These are phyloP conservation scores for Galerina marginata DNA, from an alignment of 768 basidiomycete species.

Conservation along the genomic window DNA sequence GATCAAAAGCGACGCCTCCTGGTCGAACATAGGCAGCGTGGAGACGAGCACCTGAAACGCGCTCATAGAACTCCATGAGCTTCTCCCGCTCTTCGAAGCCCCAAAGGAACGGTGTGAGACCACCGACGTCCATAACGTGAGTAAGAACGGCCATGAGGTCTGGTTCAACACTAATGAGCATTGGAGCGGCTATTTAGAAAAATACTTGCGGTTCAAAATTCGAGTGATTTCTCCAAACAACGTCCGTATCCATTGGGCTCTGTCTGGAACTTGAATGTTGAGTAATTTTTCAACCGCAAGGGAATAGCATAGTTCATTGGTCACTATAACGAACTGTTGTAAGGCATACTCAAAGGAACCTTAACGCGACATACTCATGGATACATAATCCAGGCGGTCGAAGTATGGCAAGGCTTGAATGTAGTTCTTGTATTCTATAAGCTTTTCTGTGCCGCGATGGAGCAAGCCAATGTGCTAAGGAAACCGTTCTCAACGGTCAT, in stretches of 20 bases:
- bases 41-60: constrained; percentile 95
- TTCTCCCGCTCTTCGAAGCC: constrained; percentile 99
- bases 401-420: constrained; percentile 98
- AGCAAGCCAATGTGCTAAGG: constrained; percentile 89
- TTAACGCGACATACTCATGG: constrained; percentile 80
- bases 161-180: constrained; percentile 29
- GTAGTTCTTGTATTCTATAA: constrained; percentile 99
- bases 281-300: constrained; percentile 97
- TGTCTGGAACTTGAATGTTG: constrained; percentile 95
- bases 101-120: constrained; percentile 98
- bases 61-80: constrained; percentile 99
- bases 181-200: constrained; percentile 2
- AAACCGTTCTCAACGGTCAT: constrained; percentile 10
- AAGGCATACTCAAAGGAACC: background rate
- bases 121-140: constrained; percentile 97
- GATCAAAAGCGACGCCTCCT: constrained; percentile 96
- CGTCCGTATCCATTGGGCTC: constrained; percentile 98
- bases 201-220: constrained; percentile 82
- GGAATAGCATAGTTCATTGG: constrained; percentile 97
- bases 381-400: constrained; percentile 98
- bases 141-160: constrained; percentile 97
- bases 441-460: constrained; percentile 97
- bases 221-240: constrained; percentile 97
- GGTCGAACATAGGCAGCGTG: constrained; percentile 98
- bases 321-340: constrained; percentile 63